Base-by-base conservation (phyloP, 2,329 filamentous ascomycete species). In the Fusarium virguliforme region DNA sequence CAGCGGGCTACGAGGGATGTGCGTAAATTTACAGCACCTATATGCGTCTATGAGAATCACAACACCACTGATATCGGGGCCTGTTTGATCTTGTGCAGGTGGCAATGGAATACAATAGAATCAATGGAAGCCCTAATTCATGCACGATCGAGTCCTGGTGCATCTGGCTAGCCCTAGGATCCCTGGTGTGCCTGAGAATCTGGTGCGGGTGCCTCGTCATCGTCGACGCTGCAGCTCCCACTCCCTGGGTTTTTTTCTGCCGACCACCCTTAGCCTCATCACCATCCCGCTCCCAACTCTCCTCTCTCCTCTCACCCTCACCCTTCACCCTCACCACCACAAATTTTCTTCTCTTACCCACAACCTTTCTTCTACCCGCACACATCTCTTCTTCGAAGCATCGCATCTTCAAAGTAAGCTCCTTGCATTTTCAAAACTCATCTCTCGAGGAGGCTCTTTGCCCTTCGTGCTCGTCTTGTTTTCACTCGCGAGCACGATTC, bases 261-360 rank as follows among this genome's bases (percentile, higher is more conserved):
- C 43, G 24, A 24, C n/a, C 24, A 26, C 46, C 9, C 8, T 32
- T 26, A 30, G 46, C 46, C 30, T 15, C 46, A 50, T 50, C 46
- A 30, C 46, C 46, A 50, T 50, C 46, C 30, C 46, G 15, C 26
- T 50, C 46, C 46, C 46, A 50, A 15, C 46, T 50, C 26, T n/a
- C 26, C 26, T 50, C 46, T 30, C 13, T 30, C 18, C 24, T 50
- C 28, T 50, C 26, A 30, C 26, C 46, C 30, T 48, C 43, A 48
- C 26, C 26, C 26, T 48, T n/a, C 24, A 48, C 43, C 43, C 6
- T 30, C 46, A 30, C 15, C 28, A 18, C 46, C 46, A 15, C 46
- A 50, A 48, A 28, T 15, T 18, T 26, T 30, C 13, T 30, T 32
- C 24, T 50, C 28, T 50, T 6, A 30, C 26, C 15, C 30, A 30